Evolutionary conservation across 2,329 filamentous ascomycete species (phyloP).

Genomic region (Claviceps pusilla): DNA sequence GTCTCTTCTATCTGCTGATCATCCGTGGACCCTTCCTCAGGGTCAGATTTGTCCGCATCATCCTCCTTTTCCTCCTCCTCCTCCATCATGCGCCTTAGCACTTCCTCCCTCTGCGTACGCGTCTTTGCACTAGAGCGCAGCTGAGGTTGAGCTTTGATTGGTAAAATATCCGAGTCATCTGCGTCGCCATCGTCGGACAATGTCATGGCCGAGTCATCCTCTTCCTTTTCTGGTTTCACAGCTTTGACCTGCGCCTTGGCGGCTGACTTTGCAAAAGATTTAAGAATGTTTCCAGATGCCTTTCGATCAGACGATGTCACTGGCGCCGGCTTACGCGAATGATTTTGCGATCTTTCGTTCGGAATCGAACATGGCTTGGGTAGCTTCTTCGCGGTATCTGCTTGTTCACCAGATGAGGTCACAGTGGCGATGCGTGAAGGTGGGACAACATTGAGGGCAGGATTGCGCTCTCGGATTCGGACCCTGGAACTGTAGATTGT

Average conservation of each 20-base stretch:
- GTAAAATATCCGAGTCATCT: constrained; percentile 21
- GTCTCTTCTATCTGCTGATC: constrained; percentile 26
- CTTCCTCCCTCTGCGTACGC: constrained; percentile 24
- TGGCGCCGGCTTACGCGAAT: background rate
- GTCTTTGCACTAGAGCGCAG: constrained; percentile 14
- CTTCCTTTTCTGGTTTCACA: constrained; percentile 26
- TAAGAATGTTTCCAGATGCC: constrained; percentile 52
- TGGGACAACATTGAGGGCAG: background rate
- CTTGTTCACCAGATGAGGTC: background rate
- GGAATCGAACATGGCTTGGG: constrained; percentile 8
- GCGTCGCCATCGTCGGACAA: constrained; percentile 27
- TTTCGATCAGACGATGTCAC: constrained; percentile 36
- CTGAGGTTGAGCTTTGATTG: constrained; percentile 12
- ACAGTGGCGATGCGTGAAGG: background rate
- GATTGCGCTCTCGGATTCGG: constrained; percentile 4
- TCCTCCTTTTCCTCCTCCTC: constrained; percentile 37
- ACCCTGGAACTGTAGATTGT: constrained; percentile 1
- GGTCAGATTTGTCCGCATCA: constrained; percentile 35
- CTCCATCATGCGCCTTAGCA: constrained; percentile 30
- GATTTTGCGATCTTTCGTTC: constrained; percentile 11
- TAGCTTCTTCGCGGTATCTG: constrained; percentile 19
- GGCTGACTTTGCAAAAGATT: constrained; percentile 56
- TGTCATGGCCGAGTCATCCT: constrained; percentile 17
- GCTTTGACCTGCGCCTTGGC: constrained; percentile 26
- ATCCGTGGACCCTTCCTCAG: constrained; percentile 21